phyloP scores from a whole-genome alignment of 352 stramenopile species.

The Pythium chondricola region DNA sequence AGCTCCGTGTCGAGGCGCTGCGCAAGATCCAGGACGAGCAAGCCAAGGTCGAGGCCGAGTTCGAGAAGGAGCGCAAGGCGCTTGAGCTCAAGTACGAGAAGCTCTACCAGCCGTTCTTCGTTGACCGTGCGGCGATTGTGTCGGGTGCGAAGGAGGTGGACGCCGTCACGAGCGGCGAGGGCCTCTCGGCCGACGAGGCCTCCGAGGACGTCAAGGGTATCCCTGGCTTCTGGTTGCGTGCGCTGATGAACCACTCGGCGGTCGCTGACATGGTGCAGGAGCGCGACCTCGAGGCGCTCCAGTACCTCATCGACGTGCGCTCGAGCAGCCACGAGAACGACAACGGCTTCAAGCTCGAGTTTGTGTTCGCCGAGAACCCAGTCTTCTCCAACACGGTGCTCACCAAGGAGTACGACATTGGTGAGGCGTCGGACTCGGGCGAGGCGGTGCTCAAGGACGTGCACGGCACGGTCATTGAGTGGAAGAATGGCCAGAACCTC shows the following conservation, averaged over 20 bases:
- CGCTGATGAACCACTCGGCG: constrained; percentile 81
- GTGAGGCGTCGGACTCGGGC: constrained; percentile 69
- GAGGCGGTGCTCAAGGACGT: constrained; percentile 80
- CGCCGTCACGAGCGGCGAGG: constrained; percentile 36
- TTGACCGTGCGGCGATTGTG: constrained; percentile 66
- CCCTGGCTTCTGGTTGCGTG: constrained; percentile 81
- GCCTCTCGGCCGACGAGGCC: constrained; percentile 26
- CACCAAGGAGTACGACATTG: constrained; percentile 83
- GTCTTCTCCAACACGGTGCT: constrained; percentile 77
- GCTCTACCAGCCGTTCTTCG: constrained; percentile 81
- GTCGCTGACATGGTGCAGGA: constrained; percentile 77
- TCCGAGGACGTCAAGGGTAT: constrained; percentile 65
- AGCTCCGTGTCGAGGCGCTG: constrained; percentile 61
- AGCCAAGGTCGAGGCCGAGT: constrained; percentile 69
- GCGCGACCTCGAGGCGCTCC: constrained; percentile 69
- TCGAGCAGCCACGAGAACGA: constrained; percentile 72
- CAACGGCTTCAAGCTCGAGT: constrained; percentile 85
- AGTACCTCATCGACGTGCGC: constrained; percentile 69
- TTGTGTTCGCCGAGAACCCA: constrained; percentile 73
- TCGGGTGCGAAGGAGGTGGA: constrained; percentile 74
- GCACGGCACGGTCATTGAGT: constrained; percentile 64
- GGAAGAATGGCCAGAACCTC: constrained; percentile 79
- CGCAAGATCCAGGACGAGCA: constrained; percentile 75
- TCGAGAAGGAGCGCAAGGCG: constrained; percentile 78
- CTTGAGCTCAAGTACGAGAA: constrained; percentile 88